phyloP scores from a whole-genome alignment of 2,329 filamentous ascomycete species.

The Malbranchea zuffiana region DNA sequence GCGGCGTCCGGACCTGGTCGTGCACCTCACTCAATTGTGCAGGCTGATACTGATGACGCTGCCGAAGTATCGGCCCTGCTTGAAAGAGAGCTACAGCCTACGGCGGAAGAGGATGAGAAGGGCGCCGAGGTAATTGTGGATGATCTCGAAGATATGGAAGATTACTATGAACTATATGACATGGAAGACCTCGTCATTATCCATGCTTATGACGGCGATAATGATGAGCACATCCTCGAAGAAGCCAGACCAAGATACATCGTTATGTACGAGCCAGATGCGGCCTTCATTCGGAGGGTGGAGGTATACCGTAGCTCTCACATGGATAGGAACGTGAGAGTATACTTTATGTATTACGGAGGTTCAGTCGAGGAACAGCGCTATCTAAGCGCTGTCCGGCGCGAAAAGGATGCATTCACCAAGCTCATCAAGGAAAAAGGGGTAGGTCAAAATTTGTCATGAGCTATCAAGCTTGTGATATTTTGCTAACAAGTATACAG shows the following conservation, averaged over 20 bases:
- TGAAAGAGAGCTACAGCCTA: conserved; percentile 64
- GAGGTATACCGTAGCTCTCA: conserved; percentile 96
- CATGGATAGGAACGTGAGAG: conserved; percentile 73
- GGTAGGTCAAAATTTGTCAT: conserved; percentile 28
- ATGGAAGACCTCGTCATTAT: conserved; percentile 81
- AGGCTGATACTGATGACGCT: conserved; percentile 65
- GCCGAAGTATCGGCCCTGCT: conserved; percentile 71
- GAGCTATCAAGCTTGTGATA: no score
- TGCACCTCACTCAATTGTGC: conserved; percentile 61
- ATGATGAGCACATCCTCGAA: conserved; percentile 92
- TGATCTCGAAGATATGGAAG: conserved; percentile 80
- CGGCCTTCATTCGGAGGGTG: conserved; percentile 83
- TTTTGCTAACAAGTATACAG: conserved; percentile 21
- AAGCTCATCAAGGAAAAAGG: conserved; percentile 89
- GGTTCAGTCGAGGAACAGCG: conserved; percentile 91
- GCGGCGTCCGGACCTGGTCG: conserved; percentile 48
- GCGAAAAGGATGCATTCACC: conserved; percentile 94
- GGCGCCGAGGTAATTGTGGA: conserved; percentile 54
- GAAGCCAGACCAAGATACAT: conserved; percentile 89
- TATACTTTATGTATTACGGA: conserved; percentile 95
- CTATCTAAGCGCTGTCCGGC: conserved; percentile 77
- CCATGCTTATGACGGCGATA: conserved; percentile 88
- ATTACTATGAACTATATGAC: conserved; percentile 82
- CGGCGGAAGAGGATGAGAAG: conserved; percentile 61
- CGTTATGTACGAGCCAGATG: conserved; percentile 96